Percentiles rank a stretch among this genome's conserved stretches.
phyloP scores from a whole-genome alignment of 1,139 yeast genomes.

The Saccharomyces hybrid region DNA sequence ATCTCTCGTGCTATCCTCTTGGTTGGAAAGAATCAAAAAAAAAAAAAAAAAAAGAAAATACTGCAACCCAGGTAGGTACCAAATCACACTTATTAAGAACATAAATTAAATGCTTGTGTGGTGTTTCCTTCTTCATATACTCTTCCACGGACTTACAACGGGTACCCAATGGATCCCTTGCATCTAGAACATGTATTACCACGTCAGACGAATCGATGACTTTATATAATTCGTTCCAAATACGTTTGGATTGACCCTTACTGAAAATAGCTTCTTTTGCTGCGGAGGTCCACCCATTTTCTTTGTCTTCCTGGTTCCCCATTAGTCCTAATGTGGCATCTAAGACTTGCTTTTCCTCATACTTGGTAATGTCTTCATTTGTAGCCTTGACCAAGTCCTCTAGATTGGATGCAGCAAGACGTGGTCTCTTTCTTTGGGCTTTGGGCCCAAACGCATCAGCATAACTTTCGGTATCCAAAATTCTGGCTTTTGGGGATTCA shows the following conservation, averaged over 20 bases:
- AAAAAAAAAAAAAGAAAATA: slow-evolving; percentile 46
- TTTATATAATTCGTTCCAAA: slow-evolving; percentile 95
- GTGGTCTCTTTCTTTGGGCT: slow-evolving; percentile 87
- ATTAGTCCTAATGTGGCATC: slow-evolving; percentile 69
- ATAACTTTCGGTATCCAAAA: slow-evolving; percentile 83
- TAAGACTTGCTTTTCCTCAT: slow-evolving; percentile 65
- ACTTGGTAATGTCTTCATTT: slow-evolving; percentile 50
- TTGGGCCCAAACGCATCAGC: slow-evolving; percentile 86
- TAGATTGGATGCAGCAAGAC: slow-evolving; percentile 65
- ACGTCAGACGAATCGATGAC: slow-evolving; percentile 97
- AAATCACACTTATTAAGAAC: slow-evolving; percentile 96
- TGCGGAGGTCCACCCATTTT: slow-evolving; percentile 77
- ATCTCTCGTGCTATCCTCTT: slow-evolving; percentile 2
- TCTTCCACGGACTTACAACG: slow-evolving; percentile 91
- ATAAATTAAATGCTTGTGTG: slow-evolving; percentile 91
- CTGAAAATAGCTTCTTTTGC: slow-evolving; percentile 94
- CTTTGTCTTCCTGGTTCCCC: slow-evolving; percentile 59
- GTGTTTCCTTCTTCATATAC: slow-evolving; percentile 85
- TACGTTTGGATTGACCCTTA: slow-evolving; percentile 96
- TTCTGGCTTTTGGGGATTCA: slow-evolving; percentile 68
- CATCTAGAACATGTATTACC: slow-evolving; percentile 90
- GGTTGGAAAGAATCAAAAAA: slow-evolving; percentile 6
- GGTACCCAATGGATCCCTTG: slow-evolving; percentile 95
- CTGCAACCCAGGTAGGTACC: slow-evolving; percentile 99
- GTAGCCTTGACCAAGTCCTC: slow-evolving; percentile 71